phyloP scores from a whole-genome alignment of 208 protist species.

The Trypanosoma melophagium region DNA sequence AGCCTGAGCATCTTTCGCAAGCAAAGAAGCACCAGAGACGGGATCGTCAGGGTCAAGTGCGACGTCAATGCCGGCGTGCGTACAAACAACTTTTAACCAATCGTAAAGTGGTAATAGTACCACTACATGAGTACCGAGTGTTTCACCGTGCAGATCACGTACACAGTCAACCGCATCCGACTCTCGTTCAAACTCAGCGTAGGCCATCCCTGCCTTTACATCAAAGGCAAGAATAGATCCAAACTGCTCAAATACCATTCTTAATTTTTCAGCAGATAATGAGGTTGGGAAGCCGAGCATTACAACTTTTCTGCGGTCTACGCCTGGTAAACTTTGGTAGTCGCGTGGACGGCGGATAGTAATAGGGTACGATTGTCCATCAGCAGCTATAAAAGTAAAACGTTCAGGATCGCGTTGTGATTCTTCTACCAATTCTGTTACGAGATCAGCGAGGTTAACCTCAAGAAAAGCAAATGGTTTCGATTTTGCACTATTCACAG shows the following conservation, averaged over 20 bases:
- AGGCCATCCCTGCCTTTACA: constrained; percentile 65
- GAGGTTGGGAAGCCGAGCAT: constrained; percentile 73
- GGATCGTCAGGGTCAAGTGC: constrained; percentile 69
- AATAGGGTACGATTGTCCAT: constrained; percentile 56
- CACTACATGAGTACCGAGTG: constrained; percentile 64
- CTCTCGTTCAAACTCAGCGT: constrained; percentile 66
- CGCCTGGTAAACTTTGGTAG: constrained; percentile 49
- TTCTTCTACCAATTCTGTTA: constrained; percentile 74
- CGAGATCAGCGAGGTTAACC: constrained; percentile 73
- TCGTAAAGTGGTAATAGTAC: constrained; percentile 68
- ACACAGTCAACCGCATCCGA: constrained; percentile 63
- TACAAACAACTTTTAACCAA: constrained; percentile 72
- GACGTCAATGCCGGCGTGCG: constrained; percentile 70
- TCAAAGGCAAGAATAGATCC: constrained; percentile 63
- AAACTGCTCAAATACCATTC: constrained; percentile 60
- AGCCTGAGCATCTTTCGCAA: constrained; percentile 33
- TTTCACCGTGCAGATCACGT: constrained; percentile 67
- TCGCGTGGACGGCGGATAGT: constrained; percentile 75
- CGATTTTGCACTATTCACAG: constrained; percentile 47
- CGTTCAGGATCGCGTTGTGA: constrained; percentile 48
- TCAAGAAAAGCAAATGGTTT: constrained; percentile 87
- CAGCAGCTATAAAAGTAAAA: constrained; percentile 56
- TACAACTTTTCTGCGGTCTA: constrained; percentile 67
- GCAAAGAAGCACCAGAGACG: constrained; percentile 58
- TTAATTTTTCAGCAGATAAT: constrained; percentile 51